Conservation (phyloP, 2,329 filamentous ascomycete species). For the Helotiales sp. region DNA sequence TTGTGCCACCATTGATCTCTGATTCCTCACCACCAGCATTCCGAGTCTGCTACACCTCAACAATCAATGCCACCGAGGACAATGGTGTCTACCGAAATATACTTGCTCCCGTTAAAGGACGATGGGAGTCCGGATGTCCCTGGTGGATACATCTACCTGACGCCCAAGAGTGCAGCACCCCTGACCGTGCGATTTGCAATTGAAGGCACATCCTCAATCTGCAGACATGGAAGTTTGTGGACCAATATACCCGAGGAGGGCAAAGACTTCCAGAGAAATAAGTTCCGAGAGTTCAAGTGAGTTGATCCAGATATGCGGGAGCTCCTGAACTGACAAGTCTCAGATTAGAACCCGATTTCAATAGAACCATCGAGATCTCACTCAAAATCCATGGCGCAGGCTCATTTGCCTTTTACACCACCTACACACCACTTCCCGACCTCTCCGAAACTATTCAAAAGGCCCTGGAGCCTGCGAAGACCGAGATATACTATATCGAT, state of each 20-base stretch:
- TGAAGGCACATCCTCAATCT: conserved; percentile 94
- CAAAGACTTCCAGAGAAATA: conserved; percentile 74
- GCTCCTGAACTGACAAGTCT: conserved; percentile 22
- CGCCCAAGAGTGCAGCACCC: conserved; percentile 72
- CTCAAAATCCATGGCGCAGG: conserved; percentile 83
- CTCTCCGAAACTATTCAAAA: conserved; percentile 58
- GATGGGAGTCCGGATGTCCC: conserved; percentile 88
- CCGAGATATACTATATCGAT: conserved; percentile 88
- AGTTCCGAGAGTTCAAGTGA: conserved; percentile 89
- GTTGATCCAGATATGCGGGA: conserved; percentile 39
- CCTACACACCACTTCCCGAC: conserved; percentile 84
- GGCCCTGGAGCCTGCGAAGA: conserved; percentile 64
- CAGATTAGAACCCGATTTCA: conserved; percentile 91
- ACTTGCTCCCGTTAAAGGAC: conserved; percentile 89
- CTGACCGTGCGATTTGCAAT: conserved; percentile 87
- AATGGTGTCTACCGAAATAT: conserved; percentile 74
- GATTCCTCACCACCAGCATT: background rate
- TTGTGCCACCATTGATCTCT: background rate
- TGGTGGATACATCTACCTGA: conserved; percentile 90
- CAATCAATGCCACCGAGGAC: conserved; percentile 60
- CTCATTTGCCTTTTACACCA: conserved; percentile 93
- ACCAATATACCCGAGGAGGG: conserved; percentile 88
- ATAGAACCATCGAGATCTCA: conserved; percentile 86
- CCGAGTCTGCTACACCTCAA: background rate
- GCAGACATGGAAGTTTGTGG: conserved; percentile 92